Conservation (phyloP, 441 rosid genomes). For the Omphalea diandra region DNA sequence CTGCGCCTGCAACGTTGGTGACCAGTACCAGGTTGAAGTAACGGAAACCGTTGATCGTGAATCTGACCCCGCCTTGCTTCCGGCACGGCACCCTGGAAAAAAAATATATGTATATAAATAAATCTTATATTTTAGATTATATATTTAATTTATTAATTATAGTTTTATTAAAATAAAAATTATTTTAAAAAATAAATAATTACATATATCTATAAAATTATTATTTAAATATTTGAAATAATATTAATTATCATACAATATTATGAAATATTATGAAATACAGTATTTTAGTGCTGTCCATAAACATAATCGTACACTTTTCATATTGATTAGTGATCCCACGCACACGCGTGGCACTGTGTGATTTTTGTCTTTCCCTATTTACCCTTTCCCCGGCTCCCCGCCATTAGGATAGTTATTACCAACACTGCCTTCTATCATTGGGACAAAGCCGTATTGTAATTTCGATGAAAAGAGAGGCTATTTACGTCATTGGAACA, state of each 20-base stretch:
- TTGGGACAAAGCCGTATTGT: neutral
- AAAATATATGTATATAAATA: no score
- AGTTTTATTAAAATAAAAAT: no score
- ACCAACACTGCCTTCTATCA: no score
- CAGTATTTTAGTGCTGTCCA: no score
- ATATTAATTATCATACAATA: neutral
- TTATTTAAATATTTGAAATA: no score
- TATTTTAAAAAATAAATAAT: no score
- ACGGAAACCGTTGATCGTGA: slow-evolving; percentile 35
- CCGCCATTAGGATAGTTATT: no score
- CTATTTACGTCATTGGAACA: slow-evolving; percentile 18
- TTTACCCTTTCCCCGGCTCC: neutral
- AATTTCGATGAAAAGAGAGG: neutral
- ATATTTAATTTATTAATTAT: no score
- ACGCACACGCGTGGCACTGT: slow-evolving; percentile 9
- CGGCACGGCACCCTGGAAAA: slow-evolving; percentile 29
- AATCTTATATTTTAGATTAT: no score
- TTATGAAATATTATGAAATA: no score
- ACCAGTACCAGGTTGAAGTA: slow-evolving; percentile 35
- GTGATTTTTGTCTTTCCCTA: neutral
- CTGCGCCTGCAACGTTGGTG: slow-evolving; percentile 38
- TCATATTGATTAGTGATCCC: neutral
- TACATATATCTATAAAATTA: no score
- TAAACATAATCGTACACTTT: no score
- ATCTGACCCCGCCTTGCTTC: slow-evolving; percentile 34